phyloP scores from a whole-genome alignment of 1,284 basidiomycete genomes.

The Melampsora americana region DNA sequence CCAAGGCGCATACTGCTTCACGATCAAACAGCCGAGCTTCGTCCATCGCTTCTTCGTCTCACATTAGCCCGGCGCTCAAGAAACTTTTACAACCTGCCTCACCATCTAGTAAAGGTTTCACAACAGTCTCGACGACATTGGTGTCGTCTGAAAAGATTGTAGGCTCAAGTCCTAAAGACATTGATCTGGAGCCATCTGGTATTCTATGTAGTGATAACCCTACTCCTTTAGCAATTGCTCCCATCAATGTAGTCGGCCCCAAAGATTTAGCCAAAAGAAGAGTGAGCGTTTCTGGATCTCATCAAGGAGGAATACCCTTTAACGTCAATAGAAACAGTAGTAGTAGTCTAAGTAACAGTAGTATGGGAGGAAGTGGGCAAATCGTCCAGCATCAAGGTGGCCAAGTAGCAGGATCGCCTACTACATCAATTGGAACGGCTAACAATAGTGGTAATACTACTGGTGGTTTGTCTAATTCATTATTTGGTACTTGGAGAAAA shows the following conservation, averaged over 20 bases:
- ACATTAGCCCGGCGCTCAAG: slow-evolving; percentile 32
- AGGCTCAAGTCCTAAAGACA: background rate
- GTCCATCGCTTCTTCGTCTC: slow-evolving; percentile 22
- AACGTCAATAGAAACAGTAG: background rate
- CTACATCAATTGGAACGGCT: background rate
- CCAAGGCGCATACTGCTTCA: slow-evolving; percentile 23
- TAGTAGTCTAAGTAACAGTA: slow-evolving; percentile 21
- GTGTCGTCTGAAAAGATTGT: slow-evolving; percentile 22
- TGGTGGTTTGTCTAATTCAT: slow-evolving; percentile 13
- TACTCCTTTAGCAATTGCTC: background rate
- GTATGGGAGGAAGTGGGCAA: slow-evolving; percentile 10
- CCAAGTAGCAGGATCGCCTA: background rate
- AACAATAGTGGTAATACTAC: background rate
- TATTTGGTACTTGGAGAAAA: slow-evolving; percentile 31
- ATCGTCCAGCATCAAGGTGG: background rate
- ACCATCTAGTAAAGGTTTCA: slow-evolving; percentile 20
- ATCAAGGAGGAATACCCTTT: background rate
- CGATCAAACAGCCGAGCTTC: slow-evolving; percentile 21
- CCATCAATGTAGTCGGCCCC: background rate
- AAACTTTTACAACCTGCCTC: slow-evolving; percentile 14
- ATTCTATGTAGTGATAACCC: too few relatives aligned
- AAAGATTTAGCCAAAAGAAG: slow-evolving; percentile 21
- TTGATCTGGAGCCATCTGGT: background rate
- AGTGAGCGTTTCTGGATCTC: slow-evolving; percentile 21
- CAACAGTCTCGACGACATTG: slow-evolving; percentile 36